Base-by-base conservation (phyloP, 352 stramenopile genomes). In the Aphanomyces euteiches region DNA sequence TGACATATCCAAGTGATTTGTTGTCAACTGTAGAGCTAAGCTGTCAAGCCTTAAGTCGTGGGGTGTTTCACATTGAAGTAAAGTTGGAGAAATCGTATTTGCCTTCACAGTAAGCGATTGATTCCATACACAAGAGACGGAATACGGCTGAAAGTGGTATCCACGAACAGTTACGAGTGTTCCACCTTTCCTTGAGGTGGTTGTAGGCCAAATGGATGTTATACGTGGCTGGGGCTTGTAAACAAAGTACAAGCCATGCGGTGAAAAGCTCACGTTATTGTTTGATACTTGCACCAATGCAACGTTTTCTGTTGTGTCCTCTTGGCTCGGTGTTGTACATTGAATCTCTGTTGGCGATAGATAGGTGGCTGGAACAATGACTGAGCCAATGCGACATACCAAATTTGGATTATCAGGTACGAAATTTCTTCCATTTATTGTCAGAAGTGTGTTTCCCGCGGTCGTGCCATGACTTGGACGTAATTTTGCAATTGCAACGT, bases 371-470 rank as follows among this genome's bases (percentile, higher is more conserved):
- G 82, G 80, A 15, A 77, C 65, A 3, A 65, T 40, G 12, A 69
- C 75, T 2, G 77, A 74, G 4, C 90, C 93, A 84, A 98, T 97
- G 39, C 77, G 77, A 72, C 92, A 98, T 6, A 74, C 69, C 43
- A 95, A 40, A 37, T 61, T 73, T 3, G 56, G n/a, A 0, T 74
- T 73, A 12, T 79, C 78, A 8, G 76, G 77, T 36, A 67, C 78
- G 66, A 98, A 97, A 61, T 96, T 78, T 66, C 82, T 83, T 8
- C 93, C 93, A 21, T 88, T 80, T 4, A 98, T 73, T 36, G 78
- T 96, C 12, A 98, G 86, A 3, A 75, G 67, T 1, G 92, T 98
- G 36, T 82, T 90, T 40, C 90, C 92, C 19, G 72, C 78, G 60
- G 85, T 74, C 28, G 90, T 86, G 0, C 93, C 93, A 40, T 84